Base-by-base conservation (phyloP, 768 basidiomycete genomes). In the Hebeloma cylindrosporum region DNA sequence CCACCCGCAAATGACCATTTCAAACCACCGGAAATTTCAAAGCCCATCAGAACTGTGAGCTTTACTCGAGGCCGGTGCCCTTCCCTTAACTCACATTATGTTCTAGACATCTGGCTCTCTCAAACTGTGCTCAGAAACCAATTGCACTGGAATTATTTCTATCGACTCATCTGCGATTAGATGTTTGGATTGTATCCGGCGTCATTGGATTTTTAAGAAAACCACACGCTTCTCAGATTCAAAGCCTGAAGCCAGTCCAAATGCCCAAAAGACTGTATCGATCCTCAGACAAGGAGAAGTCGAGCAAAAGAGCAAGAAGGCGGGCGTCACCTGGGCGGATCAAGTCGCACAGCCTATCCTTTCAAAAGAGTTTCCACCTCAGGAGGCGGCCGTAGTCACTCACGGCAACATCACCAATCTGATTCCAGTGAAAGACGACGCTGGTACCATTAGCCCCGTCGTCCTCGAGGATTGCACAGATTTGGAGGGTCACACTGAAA, bases 291-390 rank as follows among this genome's bases (percentile, higher is more conserved):
- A 16, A 18, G 11, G 21, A 14, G 29, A 35, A 29, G 11, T 10
- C 10, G 17, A 31, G 17, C 17, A 31, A 4, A 30, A 29, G 18
- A 60, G 51, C 27, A 58, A 54, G 37, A 56, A 53, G 45, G 68
- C 65, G 45, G 51, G 55, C 0, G 69, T 72, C 7, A 60, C 63
- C 14, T 72, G 70, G 70, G 62, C 64, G 11, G 69, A 68, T 39
- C 50, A 57, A 23, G 33, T 57, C 2, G 11, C 36, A 6, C 37
- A 38, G 14, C 21, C 7, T 23, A 28, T 21, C 13, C 11, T 18
- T 27, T 20, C 43, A 22, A 28, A 25, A 14, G 8, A 7, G 10
- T 27, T 29, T 30, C 7, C 39, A 4, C 16, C 8, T 31, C 16
- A 16, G 5, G 40, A 30, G 8, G 5, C 9, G 14, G 18, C 3